Percentiles rank a stretch among this genome's conserved stretches.
Conservation (phyloP, 306 rosid genomes). For the Gastrolobium villosum region DNA sequence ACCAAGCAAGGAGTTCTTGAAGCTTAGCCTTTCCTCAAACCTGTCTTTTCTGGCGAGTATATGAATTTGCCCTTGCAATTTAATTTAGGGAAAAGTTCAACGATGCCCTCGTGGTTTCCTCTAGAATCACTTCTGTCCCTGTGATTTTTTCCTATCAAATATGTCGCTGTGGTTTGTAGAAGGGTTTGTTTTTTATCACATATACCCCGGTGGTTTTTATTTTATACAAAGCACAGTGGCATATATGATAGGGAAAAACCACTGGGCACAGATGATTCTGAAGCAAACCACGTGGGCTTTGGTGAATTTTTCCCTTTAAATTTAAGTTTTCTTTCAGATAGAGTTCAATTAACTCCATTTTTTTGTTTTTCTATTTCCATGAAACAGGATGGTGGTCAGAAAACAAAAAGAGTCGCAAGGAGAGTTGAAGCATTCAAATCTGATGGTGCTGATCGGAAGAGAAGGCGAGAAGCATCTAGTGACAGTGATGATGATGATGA, state of each 20-base stretch:
- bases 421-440: constrained; percentile 53
- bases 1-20: constrained; percentile 33
- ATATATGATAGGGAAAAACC: no score
- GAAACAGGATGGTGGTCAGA: constrained; percentile 46
- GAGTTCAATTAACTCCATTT: not conserved
- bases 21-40: constrained; percentile 43
- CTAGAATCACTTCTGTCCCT: no score
- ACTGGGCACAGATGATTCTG: no score
- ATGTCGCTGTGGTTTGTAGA: no score
- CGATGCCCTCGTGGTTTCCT: no score
- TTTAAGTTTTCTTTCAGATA: not conserved
- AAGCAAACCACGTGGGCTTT: no score
- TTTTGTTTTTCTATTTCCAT: not conserved
- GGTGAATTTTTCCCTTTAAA: no score
- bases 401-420: constrained; percentile 46
- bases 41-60: constrained; percentile 47
- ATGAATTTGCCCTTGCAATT: constrained; percentile 7
- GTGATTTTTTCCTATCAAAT: no score
- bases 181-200: no score
- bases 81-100: no score
- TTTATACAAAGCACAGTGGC: no score
- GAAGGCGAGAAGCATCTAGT: constrained; percentile 46
- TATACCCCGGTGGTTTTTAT: no score
- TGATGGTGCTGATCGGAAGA: constrained; percentile 48
- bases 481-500: constrained; percentile 65